These are phyloP conservation scores for Nicotiana rustica DNA, from an alignment of 305 asterid genomes.

Conservation along the genomic window DNA sequence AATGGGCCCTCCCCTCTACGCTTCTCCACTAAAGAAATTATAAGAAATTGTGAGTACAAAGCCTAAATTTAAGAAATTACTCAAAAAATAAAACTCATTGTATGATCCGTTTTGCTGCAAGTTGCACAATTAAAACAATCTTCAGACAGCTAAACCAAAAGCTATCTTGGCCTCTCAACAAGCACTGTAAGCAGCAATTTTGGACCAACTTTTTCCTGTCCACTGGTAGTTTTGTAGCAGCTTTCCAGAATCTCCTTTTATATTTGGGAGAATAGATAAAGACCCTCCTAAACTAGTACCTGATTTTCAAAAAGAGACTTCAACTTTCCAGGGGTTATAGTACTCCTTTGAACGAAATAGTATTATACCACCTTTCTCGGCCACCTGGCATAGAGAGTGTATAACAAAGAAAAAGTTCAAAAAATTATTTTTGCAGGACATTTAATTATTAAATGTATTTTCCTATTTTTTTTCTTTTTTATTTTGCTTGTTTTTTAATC, in stretches of 20 bases:
- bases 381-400: too few species aligned
- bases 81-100: background rate
- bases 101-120: conserved; percentile 18
- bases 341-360: too few species aligned
- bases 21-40: conserved; percentile 4
- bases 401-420: too few species aligned
- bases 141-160: conserved; percentile 26
- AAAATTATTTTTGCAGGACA: too few species aligned
- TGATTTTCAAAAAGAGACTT: too few species aligned
- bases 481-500: too few species aligned
- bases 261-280: too few species aligned
- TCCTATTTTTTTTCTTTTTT: too few species aligned
- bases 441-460: too few species aligned
- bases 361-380: too few species aligned
- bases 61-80: conserved; percentile 16
- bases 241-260: background rate
- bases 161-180: conserved; percentile 16
- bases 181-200: conserved; percentile 24
- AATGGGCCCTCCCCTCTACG: background rate
- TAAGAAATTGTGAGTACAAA: conserved; percentile 4
- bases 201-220: background rate
- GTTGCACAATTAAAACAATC: conserved; percentile 11
- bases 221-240: background rate
- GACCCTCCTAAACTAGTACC: too few species aligned
- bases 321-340: too few species aligned